phyloP scores from a whole-genome alignment of 176 grass and related monocot species.

The Triticum monococcum region DNA sequence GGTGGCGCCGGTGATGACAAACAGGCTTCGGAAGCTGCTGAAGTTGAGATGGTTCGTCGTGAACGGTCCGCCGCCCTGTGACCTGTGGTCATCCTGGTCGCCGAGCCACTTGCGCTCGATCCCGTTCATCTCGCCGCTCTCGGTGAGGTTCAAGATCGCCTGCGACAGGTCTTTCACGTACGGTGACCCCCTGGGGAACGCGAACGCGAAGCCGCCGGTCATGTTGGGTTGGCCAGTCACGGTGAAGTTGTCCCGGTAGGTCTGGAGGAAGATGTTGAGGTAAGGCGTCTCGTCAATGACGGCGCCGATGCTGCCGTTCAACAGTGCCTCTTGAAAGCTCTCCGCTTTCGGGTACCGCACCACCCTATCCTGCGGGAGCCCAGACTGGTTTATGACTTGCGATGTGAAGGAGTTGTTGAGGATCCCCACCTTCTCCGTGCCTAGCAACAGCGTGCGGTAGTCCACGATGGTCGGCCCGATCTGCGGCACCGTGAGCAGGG shows the following conservation, averaged over 20 bases:
- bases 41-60: slow-evolving; percentile 47
- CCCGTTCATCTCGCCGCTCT: slow-evolving; percentile 38
- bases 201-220: slow-evolving; percentile 73
- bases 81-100: neutral
- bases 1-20: slow-evolving; percentile 65
- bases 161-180: slow-evolving; percentile 59
- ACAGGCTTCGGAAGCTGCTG: slow-evolving; percentile 72
- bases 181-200: slow-evolving; percentile 58
- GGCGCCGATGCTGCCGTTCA: slow-evolving; percentile 43
- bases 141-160: slow-evolving; percentile 68
- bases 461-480: slow-evolving; percentile 34
- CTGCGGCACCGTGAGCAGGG: slow-evolving; percentile 63
- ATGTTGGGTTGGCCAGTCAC: slow-evolving; percentile 30
- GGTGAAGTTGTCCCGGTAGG: slow-evolving; percentile 51
- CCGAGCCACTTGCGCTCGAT: slow-evolving; percentile 75
- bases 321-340: slow-evolving; percentile 41
- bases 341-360: neutral
- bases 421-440: slow-evolving; percentile 44
- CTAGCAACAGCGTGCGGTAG: slow-evolving; percentile 37
- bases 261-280: slow-evolving; percentile 48
- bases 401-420: slow-evolving; percentile 53
- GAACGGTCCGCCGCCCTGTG: slow-evolving; percentile 9
- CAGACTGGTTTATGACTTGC: slow-evolving; percentile 13
- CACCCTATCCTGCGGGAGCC: slow-evolving; percentile 42
- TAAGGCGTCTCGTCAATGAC: slow-evolving; percentile 69